A percentile compares a stretch with the other conserved stretches of the same genome.
These are phyloP conservation scores for Ammopiptanthus mongolicus DNA, from an alignment of 306 rosid species.

Conservation along the genomic window DNA sequence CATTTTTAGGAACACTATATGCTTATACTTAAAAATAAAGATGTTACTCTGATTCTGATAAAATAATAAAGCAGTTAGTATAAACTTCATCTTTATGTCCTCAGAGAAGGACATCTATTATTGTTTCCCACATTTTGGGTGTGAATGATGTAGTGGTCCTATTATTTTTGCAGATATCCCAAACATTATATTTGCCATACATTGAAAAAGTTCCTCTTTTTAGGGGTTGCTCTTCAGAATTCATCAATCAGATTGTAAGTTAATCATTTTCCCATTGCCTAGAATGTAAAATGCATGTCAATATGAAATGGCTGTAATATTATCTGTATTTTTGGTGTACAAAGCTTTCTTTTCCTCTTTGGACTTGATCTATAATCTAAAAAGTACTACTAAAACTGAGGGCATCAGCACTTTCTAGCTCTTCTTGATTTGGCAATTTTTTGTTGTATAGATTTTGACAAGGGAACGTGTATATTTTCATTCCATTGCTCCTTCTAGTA, in stretches of 20 bases:
- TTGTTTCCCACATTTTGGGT: not conserved
- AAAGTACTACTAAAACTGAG: slow-evolving; percentile 7
- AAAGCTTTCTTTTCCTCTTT: not conserved
- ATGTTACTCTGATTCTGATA: not conserved
- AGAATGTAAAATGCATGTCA: not conserved
- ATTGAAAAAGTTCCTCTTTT: slow-evolving; percentile 63
- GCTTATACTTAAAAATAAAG: not conserved
- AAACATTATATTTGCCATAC: slow-evolving; percentile 63
- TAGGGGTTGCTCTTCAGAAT: slow-evolving; percentile 75
- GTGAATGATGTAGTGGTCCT: not conserved
- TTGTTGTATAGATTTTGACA: not conserved
- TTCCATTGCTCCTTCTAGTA: not conserved
- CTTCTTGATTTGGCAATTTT: not conserved
- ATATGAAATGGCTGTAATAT: not conserved
- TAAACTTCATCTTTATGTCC: not conserved
- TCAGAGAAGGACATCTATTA: not conserved
- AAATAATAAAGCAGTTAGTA: not conserved
- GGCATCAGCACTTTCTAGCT: not conserved
- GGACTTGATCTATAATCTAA: slow-evolving; percentile 4
- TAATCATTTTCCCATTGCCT: not conserved
- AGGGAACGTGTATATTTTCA: not conserved
- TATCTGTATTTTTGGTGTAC: not conserved
- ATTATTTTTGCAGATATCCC: slow-evolving; percentile 63
- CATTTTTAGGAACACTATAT: not conserved
- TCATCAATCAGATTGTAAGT: slow-evolving; percentile 92